These are phyloP conservation scores for Picochlorum sp. DNA, from an alignment of 139 green algal genomes.

Conservation along the genomic window DNA sequence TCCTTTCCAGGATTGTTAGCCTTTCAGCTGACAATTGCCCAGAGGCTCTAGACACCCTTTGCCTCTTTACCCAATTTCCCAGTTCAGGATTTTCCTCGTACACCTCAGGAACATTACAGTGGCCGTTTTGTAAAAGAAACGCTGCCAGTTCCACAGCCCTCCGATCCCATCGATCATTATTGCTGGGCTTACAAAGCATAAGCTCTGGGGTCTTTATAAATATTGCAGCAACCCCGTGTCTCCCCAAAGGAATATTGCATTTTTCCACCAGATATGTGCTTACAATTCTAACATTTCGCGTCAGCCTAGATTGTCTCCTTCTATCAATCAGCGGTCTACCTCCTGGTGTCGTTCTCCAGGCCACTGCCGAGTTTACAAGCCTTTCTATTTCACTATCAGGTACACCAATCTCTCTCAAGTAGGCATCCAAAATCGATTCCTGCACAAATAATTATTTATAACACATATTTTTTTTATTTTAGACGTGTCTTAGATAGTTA, in stretches of 20 bases:
- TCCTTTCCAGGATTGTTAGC: slow-evolving; percentile 19
- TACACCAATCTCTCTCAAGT: slow-evolving; percentile 30
- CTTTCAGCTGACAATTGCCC: slow-evolving; percentile 29
- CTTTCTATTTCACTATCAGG: slow-evolving; percentile 23
- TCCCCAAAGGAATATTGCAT: slow-evolving; percentile 24
- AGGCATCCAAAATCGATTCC: slow-evolving; percentile 23
- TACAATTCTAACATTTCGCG: slow-evolving; percentile 36
- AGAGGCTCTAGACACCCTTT: slow-evolving; percentile 25
- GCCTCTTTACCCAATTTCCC: slow-evolving; percentile 31
- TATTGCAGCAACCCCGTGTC: slow-evolving; percentile 28
- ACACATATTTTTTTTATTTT: background rate
- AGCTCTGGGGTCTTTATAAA: slow-evolving; percentile 28
- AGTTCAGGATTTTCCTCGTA: slow-evolving; percentile 27
- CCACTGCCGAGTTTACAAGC: slow-evolving; percentile 28
- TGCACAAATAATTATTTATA: too few relatives aligned
- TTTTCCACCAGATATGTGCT: slow-evolving; percentile 29
- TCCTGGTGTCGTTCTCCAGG: slow-evolving; percentile 44
- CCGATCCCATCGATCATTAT: slow-evolving; percentile 45
- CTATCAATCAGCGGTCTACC: slow-evolving; percentile 47
- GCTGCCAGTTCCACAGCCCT: slow-evolving; percentile 38
- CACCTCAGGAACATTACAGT: slow-evolving; percentile 45
- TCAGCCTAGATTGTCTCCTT: slow-evolving; percentile 21
- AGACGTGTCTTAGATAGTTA: too few relatives aligned
- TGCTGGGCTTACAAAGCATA: slow-evolving; percentile 51
- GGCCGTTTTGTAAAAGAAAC: slow-evolving; percentile 26